Evolutionary conservation across 345 rosid genomes (phyloP).

Genomic region (Nasturtium officinale): DNA sequence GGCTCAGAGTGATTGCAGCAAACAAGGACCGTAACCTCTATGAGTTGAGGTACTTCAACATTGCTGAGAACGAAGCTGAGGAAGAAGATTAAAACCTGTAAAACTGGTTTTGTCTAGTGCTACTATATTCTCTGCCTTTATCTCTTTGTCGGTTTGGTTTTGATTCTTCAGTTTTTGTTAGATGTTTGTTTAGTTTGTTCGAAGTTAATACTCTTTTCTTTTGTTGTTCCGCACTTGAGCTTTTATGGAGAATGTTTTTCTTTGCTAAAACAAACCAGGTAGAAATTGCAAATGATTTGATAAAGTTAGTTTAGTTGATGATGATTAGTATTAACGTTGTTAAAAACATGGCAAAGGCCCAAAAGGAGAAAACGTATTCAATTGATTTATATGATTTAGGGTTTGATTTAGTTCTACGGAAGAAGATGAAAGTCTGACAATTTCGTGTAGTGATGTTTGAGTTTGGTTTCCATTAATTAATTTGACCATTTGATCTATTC

Average conservation of each 20-base stretch:
- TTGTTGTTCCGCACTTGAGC: neutral
- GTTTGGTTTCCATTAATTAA: no score
- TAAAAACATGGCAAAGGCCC: no score
- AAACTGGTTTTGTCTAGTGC: conserved; percentile 12
- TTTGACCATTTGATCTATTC: no score
- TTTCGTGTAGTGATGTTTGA: no score
- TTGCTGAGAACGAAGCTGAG: conserved; percentile 90
- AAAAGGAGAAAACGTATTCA: neutral
- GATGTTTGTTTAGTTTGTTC: conserved; percentile 18
- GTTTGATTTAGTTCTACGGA: neutral
- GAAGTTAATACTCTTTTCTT: conserved; percentile 10
- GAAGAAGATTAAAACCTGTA: conserved; percentile 68
- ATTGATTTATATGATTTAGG: neutral
- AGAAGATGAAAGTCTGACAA: no score
- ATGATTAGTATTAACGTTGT: neutral
- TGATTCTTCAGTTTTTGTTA: conserved; percentile 22
- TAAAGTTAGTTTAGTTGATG: neutral
- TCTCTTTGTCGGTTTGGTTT: neutral
- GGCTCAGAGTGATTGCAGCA: conserved; percentile 88
- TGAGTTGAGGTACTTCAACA: conserved; percentile 90
- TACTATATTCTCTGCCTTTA: neutral
- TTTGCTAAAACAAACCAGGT: neutral
- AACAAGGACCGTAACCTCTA: conserved; percentile 83
- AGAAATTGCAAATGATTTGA: neutral
- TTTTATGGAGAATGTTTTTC: neutral